Conservation (phyloP, 352 stramenopile species). For the Phytophthora brassicae region DNA sequence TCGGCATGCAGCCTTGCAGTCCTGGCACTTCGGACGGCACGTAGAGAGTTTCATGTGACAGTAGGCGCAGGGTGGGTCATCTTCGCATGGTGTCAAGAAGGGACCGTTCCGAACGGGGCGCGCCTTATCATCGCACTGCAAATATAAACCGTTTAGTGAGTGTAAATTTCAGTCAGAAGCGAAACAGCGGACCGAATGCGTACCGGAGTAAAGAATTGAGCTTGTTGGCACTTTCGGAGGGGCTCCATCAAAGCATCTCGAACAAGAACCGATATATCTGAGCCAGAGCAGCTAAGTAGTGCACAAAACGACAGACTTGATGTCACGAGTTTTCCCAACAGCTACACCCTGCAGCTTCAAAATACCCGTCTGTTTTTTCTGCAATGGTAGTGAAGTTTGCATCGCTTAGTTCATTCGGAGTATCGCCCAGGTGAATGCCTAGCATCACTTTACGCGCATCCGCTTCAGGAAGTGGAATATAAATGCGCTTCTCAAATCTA, state of each 20-base stretch:
- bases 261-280: conserved; percentile 97
- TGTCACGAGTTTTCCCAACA: conserved; percentile 1
- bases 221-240: conserved; percentile 95
- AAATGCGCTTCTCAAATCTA: conserved; percentile 98
- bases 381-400: conserved; percentile 94
- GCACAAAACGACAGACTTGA: background rate
- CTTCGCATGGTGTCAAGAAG: conserved; percentile 81
- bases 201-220: conserved; percentile 90
- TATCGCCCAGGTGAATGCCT: conserved; percentile 97
- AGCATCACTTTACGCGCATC: conserved; percentile 95
- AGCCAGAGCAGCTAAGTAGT: conserved; percentile 84
- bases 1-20: conserved; percentile 72
- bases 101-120: conserved; percentile 53
- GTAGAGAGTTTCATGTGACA: conserved; percentile 90
- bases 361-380: conserved; percentile 91
- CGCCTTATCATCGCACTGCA: conserved; percentile 81
- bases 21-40: conserved; percentile 58
- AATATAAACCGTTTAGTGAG: conserved; percentile 1
- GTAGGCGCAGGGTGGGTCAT: conserved; percentile 84
- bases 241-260: conserved; percentile 98
- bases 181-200: background rate
- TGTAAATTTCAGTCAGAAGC: background rate
- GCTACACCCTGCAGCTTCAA: background rate
- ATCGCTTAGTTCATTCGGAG: conserved; percentile 92
- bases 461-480: conserved; percentile 96